Conservation (phyloP, 2,329 filamentous ascomycete species). For the Hypoxylon sp. region DNA sequence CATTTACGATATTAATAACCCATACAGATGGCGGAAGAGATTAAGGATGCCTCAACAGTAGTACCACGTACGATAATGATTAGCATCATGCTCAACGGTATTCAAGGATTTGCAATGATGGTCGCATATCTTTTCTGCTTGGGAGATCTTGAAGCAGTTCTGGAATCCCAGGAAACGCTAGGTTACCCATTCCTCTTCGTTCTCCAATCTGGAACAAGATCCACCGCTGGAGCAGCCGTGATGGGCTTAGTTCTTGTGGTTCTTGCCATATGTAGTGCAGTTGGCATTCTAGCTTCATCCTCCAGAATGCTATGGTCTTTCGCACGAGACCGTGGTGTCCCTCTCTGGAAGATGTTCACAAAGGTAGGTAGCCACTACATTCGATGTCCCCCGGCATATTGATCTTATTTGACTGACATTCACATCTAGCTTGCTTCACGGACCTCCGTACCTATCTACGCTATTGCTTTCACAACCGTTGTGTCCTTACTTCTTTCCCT, state of each 20-base stretch:
- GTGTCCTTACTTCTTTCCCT: constrained; percentile 30
- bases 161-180: constrained; percentile 10
- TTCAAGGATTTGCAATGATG: constrained; percentile 31
- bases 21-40: constrained; percentile 37
- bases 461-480: constrained; percentile 24
- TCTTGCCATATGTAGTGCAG: constrained; percentile 14
- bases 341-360: constrained; percentile 29
- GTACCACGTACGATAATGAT: constrained; percentile 31
- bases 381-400: neutral
- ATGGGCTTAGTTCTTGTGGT: constrained; percentile 29
- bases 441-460: constrained; percentile 31
- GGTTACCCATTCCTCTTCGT: constrained; percentile 16
- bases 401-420: neutral
- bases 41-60: constrained; percentile 29
- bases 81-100: constrained; percentile 27
- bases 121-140: constrained; percentile 34
- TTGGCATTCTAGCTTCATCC: constrained; percentile 23
- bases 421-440: constrained; percentile 14
- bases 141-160: constrained; percentile 23
- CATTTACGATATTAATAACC: constrained; percentile 3
- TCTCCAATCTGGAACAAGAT: constrained; percentile 6
- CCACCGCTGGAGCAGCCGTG: constrained; percentile 11
- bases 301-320: constrained; percentile 50
- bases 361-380: constrained; percentile 8
- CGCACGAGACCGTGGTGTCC: constrained; percentile 43